These are phyloP conservation scores for Xylariaceae sp. DNA, from an alignment of 2,329 filamentous ascomycete genomes.

Conservation along the genomic window DNA sequence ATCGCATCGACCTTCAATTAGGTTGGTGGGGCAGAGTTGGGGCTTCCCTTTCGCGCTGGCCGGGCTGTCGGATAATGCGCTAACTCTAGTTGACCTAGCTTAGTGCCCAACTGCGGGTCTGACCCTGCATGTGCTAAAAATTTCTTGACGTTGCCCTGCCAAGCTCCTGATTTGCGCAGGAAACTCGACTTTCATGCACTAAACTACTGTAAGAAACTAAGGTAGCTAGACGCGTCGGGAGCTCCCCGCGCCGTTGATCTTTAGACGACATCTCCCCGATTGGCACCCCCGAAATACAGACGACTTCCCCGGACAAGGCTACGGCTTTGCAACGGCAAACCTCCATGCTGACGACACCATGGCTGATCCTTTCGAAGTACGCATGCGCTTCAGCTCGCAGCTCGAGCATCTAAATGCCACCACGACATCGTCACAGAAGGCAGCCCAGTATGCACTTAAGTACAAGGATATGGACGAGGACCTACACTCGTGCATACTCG, in stretches of 20 bases:
- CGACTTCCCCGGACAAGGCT: no score
- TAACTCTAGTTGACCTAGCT: not conserved
- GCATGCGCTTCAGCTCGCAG: constrained; percentile 92
- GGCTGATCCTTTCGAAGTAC: constrained; percentile 94
- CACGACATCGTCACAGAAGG: constrained; percentile 86
- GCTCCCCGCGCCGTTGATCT: constrained; percentile 26
- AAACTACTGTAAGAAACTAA: no score
- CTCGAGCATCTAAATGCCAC: constrained; percentile 91
- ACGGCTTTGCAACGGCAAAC: not conserved
- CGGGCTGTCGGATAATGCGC: not conserved
- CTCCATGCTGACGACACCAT: constrained; percentile 43
- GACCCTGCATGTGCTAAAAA: constrained; percentile 19
- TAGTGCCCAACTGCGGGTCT: constrained; percentile 21
- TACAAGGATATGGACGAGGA: constrained; percentile 96
- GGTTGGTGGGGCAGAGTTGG: constrained; percentile 6
- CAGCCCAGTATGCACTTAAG: constrained; percentile 92
- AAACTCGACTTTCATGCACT: not conserved
- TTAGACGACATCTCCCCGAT: no score
- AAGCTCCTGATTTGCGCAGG: not conserved
- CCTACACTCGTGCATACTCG: constrained; percentile 93
- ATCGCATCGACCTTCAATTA: constrained; percentile 24
- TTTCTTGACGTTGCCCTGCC: constrained; percentile 9
- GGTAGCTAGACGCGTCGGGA: constrained; percentile 11
- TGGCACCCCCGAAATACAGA: no score
- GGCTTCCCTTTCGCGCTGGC: constrained; percentile 16